Evolutionary conservation across 1,284 basidiomycete genomes (phyloP).

Genomic region (Leucocoprinus gongylophorus): DNA sequence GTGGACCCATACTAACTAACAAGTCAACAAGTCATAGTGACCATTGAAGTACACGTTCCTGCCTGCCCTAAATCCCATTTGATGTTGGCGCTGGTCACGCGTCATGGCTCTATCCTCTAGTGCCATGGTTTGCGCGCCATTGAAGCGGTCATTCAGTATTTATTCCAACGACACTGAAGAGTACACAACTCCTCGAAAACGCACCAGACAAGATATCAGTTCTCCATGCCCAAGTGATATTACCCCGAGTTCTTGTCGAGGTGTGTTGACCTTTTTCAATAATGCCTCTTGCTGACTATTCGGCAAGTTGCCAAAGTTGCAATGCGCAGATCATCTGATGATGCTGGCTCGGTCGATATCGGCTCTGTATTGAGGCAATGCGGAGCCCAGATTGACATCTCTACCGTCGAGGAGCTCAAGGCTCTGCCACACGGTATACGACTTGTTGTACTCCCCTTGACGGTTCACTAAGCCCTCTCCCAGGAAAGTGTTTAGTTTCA

Average conservation of each 20-base stretch:
- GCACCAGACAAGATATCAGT: not conserved
- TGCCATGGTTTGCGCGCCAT: not conserved
- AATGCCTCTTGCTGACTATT: not conserved
- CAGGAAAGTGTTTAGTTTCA: slow-evolving; percentile 11
- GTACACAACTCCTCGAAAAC: slow-evolving; percentile 18
- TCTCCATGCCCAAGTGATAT: slow-evolving; percentile 4
- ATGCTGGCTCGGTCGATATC: slow-evolving; percentile 4
- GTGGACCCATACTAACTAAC: no score
- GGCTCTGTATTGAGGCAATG: slow-evolving; percentile 8
- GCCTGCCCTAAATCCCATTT: slow-evolving; percentile 20
- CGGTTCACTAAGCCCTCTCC: not conserved
- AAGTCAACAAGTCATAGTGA: no score
- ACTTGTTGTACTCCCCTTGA: not conserved
- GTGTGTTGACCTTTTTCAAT: not conserved
- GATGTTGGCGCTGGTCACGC: slow-evolving; percentile 3
- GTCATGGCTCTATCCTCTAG: not conserved
- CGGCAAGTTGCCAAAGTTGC: not conserved
- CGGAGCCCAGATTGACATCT: slow-evolving; percentile 1
- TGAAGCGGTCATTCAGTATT: slow-evolving; percentile 7
- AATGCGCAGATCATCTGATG: not conserved
- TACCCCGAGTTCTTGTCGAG: not conserved
- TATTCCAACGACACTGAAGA: slow-evolving; percentile 24
- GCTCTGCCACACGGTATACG: slow-evolving; percentile 11
- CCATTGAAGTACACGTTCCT: slow-evolving; percentile 17
- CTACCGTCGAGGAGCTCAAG: slow-evolving; percentile 10